phyloP scores from a whole-genome alignment of 495 filamentous ascomycete genomes.

The Penicillium paradoxum region DNA sequence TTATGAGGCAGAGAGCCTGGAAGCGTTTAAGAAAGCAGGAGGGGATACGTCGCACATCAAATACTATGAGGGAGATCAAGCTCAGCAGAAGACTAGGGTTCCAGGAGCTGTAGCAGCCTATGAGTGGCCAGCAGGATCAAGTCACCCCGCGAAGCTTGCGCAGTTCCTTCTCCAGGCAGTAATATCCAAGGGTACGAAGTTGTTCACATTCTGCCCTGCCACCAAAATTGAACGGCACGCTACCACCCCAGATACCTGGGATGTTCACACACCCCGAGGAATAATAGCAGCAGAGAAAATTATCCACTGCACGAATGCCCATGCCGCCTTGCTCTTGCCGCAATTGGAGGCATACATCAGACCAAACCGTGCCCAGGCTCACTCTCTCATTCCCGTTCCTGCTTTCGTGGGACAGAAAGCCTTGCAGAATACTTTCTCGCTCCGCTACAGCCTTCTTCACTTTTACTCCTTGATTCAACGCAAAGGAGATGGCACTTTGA shows the following conservation, averaged over 20 bases:
- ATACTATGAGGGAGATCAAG: conserved; percentile 19
- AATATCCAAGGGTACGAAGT: conserved; percentile 15
- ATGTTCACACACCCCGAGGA: conserved; percentile 22
- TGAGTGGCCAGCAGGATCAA: conserved; percentile 31
- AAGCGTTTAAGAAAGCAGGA: conserved; percentile 24
- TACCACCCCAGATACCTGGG: conserved; percentile 9
- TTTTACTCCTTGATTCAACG: conserved; percentile 31
- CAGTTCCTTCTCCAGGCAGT: conserved; percentile 26
- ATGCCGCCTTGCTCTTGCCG: conserved; percentile 26
- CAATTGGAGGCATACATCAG: conserved; percentile 18
- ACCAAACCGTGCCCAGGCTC: conserved; percentile 29
- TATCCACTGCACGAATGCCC: conserved; percentile 32
- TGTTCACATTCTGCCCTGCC: conserved; percentile 27
- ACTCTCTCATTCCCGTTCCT: conserved; percentile 22
- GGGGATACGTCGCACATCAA: conserved; percentile 26
- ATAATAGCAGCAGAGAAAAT: conserved; percentile 18
- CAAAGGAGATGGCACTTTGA: conserved; percentile 22
- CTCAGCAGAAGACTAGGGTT: conserved; percentile 20
- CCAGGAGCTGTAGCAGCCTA: conserved; percentile 26
- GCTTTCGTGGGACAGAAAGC: conserved; percentile 13
- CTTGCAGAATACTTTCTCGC: conserved; percentile 22
- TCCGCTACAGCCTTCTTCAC: conserved; percentile 28
- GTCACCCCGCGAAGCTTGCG: conserved; percentile 28
- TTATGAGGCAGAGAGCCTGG: conserved; percentile 23
- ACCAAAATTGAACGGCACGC: conserved; percentile 13